These are phyloP conservation scores for Venustampulla echinocandica DNA, from an alignment of 495 filamentous ascomycete genomes.

Conservation along the genomic window DNA sequence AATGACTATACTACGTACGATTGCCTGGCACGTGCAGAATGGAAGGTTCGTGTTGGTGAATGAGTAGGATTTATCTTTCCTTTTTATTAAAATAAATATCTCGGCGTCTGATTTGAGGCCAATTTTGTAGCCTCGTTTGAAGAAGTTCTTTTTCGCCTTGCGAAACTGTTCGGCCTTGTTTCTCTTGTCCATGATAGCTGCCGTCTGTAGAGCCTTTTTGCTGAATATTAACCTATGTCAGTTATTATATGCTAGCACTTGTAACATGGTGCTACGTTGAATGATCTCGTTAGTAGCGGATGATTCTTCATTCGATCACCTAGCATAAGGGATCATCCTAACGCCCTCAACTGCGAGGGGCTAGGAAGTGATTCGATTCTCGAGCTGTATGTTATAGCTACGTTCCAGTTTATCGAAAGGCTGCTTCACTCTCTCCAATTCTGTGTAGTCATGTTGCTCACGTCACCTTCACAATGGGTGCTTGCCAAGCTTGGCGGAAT, in stretches of 20 bases:
- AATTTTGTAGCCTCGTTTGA: constrained; percentile 7
- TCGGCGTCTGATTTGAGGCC: constrained; percentile 1
- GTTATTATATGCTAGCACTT: too few relatives aligned
- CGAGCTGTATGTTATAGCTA: not conserved
- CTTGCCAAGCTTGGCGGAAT: constrained; percentile 2
- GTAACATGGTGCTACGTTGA: too few relatives aligned
- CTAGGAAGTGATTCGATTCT: not conserved
- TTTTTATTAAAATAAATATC: constrained; percentile 10
- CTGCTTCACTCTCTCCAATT: too few relatives aligned
- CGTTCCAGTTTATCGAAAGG: too few relatives aligned
- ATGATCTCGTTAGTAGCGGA: not conserved
- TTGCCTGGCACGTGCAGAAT: not conserved
- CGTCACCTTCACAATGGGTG: too few relatives aligned
- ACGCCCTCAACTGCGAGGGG: not conserved
- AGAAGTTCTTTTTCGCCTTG: constrained; percentile 12
- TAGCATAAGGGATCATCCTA: not conserved
- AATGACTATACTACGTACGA: not conserved
- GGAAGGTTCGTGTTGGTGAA: constrained; percentile 7
- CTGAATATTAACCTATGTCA: not conserved
- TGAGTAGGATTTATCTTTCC: constrained; percentile 8
- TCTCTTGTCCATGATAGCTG: constrained; percentile 6
- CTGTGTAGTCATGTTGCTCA: constrained; percentile 7
- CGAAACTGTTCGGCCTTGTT: constrained; percentile 8
- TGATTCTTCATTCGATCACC: not conserved
- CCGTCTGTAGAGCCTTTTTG: not conserved